phyloP scores from a whole-genome alignment of 768 basidiomycete species.

The Kwoniella mangroviensis region DNA sequence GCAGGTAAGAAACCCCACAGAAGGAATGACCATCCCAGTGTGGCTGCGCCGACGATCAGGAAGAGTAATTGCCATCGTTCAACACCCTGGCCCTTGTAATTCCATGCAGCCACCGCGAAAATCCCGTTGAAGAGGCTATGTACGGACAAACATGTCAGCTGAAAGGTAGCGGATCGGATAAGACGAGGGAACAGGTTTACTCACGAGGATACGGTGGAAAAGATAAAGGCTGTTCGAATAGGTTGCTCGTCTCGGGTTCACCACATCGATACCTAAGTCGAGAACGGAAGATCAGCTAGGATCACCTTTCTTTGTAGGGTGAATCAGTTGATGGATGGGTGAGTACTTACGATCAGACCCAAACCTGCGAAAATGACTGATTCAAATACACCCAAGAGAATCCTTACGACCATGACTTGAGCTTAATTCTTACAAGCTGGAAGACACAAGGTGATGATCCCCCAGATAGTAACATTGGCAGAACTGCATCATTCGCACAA shows the following conservation, averaged over 20 bases:
- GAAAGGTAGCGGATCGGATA: background rate
- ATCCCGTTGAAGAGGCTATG: slow-evolving; percentile 36
- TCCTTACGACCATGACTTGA: slow-evolving; percentile 28
- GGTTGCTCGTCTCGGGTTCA: slow-evolving; percentile 40
- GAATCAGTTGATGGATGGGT: background rate
- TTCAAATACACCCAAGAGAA: slow-evolving; percentile 47
- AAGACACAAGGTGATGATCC: slow-evolving; percentile 31
- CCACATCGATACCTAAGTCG: slow-evolving; percentile 30
- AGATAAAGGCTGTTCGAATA: slow-evolving; percentile 42
- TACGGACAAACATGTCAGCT: background rate
- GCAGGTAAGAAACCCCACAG: slow-evolving; percentile 34
- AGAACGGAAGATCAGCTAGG: too few species aligned
- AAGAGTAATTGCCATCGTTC: slow-evolving; percentile 41
- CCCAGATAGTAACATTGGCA: slow-evolving; percentile 36
- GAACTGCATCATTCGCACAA: slow-evolving; percentile 17
- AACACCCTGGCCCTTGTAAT: slow-evolving; percentile 17
- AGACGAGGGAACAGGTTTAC: background rate
- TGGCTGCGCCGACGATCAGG: slow-evolving; percentile 41
- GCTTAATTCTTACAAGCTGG: slow-evolving; percentile 33
- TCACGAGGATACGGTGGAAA: slow-evolving; percentile 38
- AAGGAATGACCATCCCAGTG: slow-evolving; percentile 32
- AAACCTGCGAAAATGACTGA: slow-evolving; percentile 57
- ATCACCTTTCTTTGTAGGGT: too few species aligned
- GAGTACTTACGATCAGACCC: slow-evolving; percentile 55
- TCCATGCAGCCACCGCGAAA: slow-evolving; percentile 25